These are phyloP conservation scores for Leccinum incarnatum DNA, from an alignment of 768 basidiomycete species.

Conservation along the genomic window DNA sequence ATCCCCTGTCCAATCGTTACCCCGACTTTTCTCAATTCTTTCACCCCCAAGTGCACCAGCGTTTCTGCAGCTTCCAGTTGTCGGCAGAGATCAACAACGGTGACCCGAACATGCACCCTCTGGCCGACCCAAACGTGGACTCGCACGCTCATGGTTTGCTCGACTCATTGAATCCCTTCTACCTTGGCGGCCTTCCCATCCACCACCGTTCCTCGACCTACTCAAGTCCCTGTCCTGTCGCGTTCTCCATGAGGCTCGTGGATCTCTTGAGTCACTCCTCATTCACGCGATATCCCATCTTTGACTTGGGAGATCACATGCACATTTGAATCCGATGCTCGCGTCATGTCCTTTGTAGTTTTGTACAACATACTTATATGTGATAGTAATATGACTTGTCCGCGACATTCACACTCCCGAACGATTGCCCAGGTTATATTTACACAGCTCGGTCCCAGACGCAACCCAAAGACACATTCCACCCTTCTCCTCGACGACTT, in stretches of 20 bases:
- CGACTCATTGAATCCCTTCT: not conserved
- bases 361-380: constrained; percentile 10
- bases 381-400: constrained; percentile 1
- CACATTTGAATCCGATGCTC: not conserved
- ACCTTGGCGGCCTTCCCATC: not conserved
- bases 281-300: not conserved
- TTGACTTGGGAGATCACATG: not conserved
- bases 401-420: not conserved
- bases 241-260: constrained; percentile 18
- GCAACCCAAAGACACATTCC: constrained; percentile 54
- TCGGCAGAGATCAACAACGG: not conserved
- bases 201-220: not conserved
- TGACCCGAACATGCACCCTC: not conserved
- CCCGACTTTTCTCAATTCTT: constrained; percentile 35
- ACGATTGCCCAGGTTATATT: constrained; percentile 48
- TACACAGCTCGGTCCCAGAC: constrained; percentile 43
- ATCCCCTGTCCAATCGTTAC: constrained; percentile 31
- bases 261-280: constrained; percentile 12
- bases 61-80: constrained; percentile 1
- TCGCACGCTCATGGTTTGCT: not conserved
- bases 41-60: constrained; percentile 15
- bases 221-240: constrained; percentile 17
- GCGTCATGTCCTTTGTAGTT: constrained; percentile 2
- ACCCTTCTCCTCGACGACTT: constrained; percentile 42
- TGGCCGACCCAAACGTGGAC: not conserved